Evolutionary conservation across 1,139 yeast species (phyloP).

Genomic region (Magnusiomyces tetraspermus): DNA sequence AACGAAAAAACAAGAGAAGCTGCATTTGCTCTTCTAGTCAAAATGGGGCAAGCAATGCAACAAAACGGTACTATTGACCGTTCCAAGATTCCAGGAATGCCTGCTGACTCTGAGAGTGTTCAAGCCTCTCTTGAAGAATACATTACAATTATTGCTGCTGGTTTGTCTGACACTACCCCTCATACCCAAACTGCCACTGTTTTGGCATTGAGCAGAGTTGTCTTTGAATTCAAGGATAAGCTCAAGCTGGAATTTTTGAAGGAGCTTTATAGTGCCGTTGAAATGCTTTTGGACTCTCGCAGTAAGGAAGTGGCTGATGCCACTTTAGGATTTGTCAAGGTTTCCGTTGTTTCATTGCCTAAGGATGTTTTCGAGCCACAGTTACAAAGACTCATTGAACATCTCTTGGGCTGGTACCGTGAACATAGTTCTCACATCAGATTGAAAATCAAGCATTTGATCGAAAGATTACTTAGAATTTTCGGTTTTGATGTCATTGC

Average conservation of each 20-base stretch:
- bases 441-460: conserved; percentile 80
- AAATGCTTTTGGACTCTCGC: conserved; percentile 79
- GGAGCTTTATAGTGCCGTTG: conserved; percentile 82
- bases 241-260: conserved; percentile 46
- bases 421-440: conserved; percentile 94
- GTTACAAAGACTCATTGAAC: conserved; percentile 54
- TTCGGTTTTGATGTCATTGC: conserved; percentile 80
- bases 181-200: conserved; percentile 96
- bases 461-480: conserved; percentile 83
- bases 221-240: conserved; percentile 74
- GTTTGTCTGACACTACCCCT: conserved; percentile 86
- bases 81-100: conserved; percentile 57
- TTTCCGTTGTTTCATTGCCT: conserved; percentile 78
- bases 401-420: conserved; percentile 85
- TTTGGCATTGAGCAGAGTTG: conserved; percentile 77
- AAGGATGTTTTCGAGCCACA: conserved; percentile 63
- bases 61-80: conserved; percentile 53
- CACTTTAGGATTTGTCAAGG: conserved; percentile 89
- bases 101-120: conserved; percentile 46
- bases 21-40: conserved; percentile 65
- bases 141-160: conserved; percentile 92
- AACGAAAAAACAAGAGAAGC: conserved; percentile 85
- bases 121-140: conserved; percentile 69
- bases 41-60: conserved; percentile 72
- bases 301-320: conserved; percentile 91